Percentiles rank a stretch among this genome's conserved stretches.
Conservation (phyloP, 2,329 filamentous ascomycete species). For the Scorias spongiosa region DNA sequence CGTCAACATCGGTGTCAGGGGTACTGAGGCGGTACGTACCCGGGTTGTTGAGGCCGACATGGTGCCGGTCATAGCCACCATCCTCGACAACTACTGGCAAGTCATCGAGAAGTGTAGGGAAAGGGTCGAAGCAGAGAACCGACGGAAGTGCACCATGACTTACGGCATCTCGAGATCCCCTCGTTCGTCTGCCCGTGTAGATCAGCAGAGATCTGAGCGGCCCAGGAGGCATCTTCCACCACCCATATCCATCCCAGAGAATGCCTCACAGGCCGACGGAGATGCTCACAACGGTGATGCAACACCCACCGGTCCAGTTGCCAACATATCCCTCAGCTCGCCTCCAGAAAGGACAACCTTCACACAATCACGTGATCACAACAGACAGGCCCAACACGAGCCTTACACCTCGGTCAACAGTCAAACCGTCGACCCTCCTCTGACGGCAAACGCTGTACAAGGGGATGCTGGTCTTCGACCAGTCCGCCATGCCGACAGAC, state of each 20-base stretch:
- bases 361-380: neutral
- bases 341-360: constrained; percentile 51
- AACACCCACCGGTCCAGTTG: constrained; percentile 37
- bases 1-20: constrained; percentile 94
- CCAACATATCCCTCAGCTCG: constrained; percentile 50
- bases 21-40: constrained; percentile 85
- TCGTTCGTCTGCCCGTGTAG: constrained; percentile 21
- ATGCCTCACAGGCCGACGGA: constrained; percentile 27
- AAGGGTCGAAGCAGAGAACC: constrained; percentile 66
- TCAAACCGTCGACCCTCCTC: constrained; percentile 23
- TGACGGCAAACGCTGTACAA: constrained; percentile 16
- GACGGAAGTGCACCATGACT: constrained; percentile 31
- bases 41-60: constrained; percentile 96
- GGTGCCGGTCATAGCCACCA: constrained; percentile 96
- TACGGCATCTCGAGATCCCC: constrained; percentile 21
- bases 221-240: constrained; percentile 65
- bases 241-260: constrained; percentile 63
- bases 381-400: constrained; percentile 4
- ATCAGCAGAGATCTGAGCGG: constrained; percentile 26
- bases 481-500: constrained; percentile 65
- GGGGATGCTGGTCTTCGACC: constrained; percentile 41
- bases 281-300: constrained; percentile 43
- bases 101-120: constrained; percentile 85
- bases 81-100: constrained; percentile 95
- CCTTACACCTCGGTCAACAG: constrained; percentile 14